These are phyloP conservation scores for Fusarium irregulare DNA, from an alignment of 2,329 filamentous ascomycete genomes.

Conservation along the genomic window DNA sequence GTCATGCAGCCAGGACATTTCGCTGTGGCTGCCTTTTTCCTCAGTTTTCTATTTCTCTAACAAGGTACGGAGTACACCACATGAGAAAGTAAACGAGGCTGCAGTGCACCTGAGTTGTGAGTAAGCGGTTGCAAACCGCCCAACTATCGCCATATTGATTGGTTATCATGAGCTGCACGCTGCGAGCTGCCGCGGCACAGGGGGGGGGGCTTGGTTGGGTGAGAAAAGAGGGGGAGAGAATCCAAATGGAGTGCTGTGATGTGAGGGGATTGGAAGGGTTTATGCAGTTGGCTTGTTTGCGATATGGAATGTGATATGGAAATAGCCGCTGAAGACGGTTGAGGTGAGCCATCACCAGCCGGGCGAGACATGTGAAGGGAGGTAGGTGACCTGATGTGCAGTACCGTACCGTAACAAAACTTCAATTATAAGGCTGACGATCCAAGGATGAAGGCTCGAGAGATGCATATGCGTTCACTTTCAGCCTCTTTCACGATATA, in stretches of 20 bases:
- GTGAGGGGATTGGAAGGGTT: constrained; percentile 25
- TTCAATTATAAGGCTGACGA: constrained; percentile 33
- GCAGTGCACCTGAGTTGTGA: constrained; percentile 22
- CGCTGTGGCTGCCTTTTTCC: constrained; percentile 27
- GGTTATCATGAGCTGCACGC: constrained; percentile 14
- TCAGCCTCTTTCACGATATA: not conserved
- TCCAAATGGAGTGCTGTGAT: constrained; percentile 12
- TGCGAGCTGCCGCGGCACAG: constrained; percentile 26
- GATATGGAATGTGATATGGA: constrained; percentile 1
- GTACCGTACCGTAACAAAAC: constrained; percentile 3
- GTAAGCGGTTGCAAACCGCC: constrained; percentile 13
- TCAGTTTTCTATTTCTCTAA: not conserved
- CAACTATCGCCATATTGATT: constrained; percentile 17
- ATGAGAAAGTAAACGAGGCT: constrained; percentile 39
- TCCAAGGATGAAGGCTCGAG: constrained; percentile 24
- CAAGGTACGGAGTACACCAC: not conserved
- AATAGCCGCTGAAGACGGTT: constrained; percentile 3
- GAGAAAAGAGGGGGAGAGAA: constrained; percentile 9
- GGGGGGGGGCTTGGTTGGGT: constrained; percentile 22
- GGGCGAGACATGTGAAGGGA: constrained; percentile 5
- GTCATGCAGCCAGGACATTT: constrained; percentile 23
- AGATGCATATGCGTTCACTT: constrained; percentile 12
- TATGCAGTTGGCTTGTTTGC: not conserved
- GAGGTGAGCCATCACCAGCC: not conserved
- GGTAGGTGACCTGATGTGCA: constrained; percentile 4